Evolutionary conservation across 1,139 yeast species (phyloP), one percentile per base, ranked within the genome.

Genomic region (Schizosaccharomyces versatilis): DNA sequence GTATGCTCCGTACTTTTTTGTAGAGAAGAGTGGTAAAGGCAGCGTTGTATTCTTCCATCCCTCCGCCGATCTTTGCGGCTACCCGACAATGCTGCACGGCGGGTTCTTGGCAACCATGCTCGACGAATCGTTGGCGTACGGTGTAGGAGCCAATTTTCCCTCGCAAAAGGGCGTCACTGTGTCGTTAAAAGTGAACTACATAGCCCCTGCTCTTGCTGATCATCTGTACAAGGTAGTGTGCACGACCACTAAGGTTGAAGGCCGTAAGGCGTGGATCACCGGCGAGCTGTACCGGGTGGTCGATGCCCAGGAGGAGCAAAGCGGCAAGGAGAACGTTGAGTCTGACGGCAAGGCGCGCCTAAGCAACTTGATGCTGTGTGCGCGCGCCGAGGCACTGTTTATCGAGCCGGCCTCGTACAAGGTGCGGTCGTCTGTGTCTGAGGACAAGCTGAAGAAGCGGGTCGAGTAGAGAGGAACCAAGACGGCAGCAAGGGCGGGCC

Each of bases 111-210:
- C 95, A 1, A 81, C 95, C 40, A 54, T 90, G 42, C 63, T 90
- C 53, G 98, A 90, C 66, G 98, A 90, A 65, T 80, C 84, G 0
- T 71, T 90, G 51, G 85, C 95, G 62, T 74, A 79, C 52, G 84
- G 95, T 63, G 97, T 95, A 17, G 90, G 86, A 64, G 79, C 88
- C 6, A 69, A 74, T 39, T 71, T 90, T n/a, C 97, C 98, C 1
- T 78, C 80, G 56, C 76, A 78, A 56, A 73, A 81, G 55, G 97
- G 97, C n/a, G 95, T 90, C 17, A 90, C 98, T 0, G 98, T 95
- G 0, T 74, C 74, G 53, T 70, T 90, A 51, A 70, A 75, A 14
- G 72, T 90, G 15, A 73, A 82, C 58, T 90, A 84, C 65, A 63
- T 71, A 53, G 73, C 76, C 39, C 93, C 84, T 59, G 72, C 76